Base-by-base conservation (phyloP, 208 protist genomes). In the Trypanosoma brucei region DNA sequence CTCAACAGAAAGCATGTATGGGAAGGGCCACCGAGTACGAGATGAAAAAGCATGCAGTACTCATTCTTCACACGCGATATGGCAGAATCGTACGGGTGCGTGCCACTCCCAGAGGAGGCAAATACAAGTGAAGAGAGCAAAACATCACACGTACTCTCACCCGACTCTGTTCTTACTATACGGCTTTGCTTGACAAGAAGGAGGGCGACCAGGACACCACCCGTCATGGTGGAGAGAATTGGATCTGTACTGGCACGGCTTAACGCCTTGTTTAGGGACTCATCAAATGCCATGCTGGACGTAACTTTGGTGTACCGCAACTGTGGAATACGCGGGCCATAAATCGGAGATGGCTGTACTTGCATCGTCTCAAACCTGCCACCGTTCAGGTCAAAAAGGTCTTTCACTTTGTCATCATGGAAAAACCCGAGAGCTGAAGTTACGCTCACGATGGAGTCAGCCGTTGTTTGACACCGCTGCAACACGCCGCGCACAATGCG, bases 311-410 rank as follows among this genome's bases (percentile, higher is more conserved):
- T 60, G 59, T 90, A 91, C 30, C 51, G 73, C 45, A 93, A 65
- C 50, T 90, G 75, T 55, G 57, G 70, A 9, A 93, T 65, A 9
- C 81, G 79, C 2, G 86, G 83, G 7, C 86, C 86, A 70, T 81
- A 86, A 44, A 93, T 88, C 5, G 86, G 86, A 3, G 86, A 93
- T 3, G 86, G 81, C 56, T 85, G 75, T 33, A 93, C 72, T 14
- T 55, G 59, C 3, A 90, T 59, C 49, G 71, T 70, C 54, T 84
- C 75, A 65, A 93, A 90, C 3, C 59, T 57, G 13, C 54, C 55
- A 1, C 67, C 70, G n/a, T 65, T 57, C 37, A 65, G 56, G 42
- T 56, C 59, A 13, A 86, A 72, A 46, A 93, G 52, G 59, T 93
- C 83, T 68, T 79, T 78, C 55, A 81, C 75, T 63, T 86, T 84